A percentile compares a stretch with the other conserved stretches of the same genome.
Conservation (phyloP, 306 rosid genomes). For the Trichosanthes truncata region DNA sequence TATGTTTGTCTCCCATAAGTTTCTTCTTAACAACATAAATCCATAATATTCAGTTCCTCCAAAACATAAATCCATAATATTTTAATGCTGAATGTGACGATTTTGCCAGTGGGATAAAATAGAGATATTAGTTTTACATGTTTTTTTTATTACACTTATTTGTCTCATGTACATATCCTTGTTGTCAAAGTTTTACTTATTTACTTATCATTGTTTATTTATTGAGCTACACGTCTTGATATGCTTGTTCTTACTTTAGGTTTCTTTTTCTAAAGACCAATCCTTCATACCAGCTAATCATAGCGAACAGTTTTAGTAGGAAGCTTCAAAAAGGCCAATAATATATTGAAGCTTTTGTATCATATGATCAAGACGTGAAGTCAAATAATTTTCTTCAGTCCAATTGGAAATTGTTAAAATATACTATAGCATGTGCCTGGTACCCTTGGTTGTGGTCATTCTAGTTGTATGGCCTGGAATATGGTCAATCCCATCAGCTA, state of each 20-base stretch:
- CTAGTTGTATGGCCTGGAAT: not conserved
- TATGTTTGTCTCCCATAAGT: not conserved
- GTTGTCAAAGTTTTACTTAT: not conserved
- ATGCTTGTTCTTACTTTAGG: not conserved
- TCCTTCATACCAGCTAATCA: not conserved
- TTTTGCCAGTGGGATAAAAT: not conserved
- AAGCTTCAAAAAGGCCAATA: not conserved
- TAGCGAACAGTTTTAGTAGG: not conserved
- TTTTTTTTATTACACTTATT: not conserved
- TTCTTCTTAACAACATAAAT: not conserved
- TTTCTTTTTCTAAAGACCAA: not conserved
- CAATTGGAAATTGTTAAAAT: not conserved
- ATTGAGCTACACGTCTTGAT: not conserved
- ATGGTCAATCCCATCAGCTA: not conserved
- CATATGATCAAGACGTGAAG: not conserved
- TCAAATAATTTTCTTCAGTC: not conserved
- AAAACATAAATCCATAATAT: not conserved
- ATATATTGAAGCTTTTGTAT: not conserved
- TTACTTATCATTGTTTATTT: not conserved
- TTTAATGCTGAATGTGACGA: not conserved
- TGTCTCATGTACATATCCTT: not conserved
- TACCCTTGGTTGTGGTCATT: not conserved
- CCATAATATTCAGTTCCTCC: too few species aligned
- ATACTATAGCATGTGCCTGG: not conserved
- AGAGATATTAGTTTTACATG: not conserved